Percentiles rank a stretch among this genome's conserved stretches.
Evolutionary conservation across 108 stramenopile genomes (phyloP).

Genomic region (Cyclotella sp.): DNA sequence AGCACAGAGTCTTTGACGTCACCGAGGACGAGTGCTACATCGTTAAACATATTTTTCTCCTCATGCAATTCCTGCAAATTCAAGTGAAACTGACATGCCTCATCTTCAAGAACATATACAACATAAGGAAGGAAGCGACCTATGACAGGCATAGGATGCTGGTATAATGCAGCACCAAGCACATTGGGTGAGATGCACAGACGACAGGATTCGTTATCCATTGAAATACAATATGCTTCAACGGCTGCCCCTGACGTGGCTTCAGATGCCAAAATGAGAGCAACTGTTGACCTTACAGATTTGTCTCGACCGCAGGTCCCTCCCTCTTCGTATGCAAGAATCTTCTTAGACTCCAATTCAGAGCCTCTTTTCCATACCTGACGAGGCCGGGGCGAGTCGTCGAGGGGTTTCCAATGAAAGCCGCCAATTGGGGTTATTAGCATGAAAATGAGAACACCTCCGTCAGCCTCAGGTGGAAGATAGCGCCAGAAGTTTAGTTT

Average conservation of each 20-base stretch:
- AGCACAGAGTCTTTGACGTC: conserved; percentile 57
- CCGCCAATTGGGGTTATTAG: conserved; percentile 90
- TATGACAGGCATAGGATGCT: conserved; percentile 34
- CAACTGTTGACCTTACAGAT: conserved; percentile 74
- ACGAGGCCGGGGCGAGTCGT: conserved; percentile 81
- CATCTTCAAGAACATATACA: conserved; percentile 48
- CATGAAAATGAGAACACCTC: conserved; percentile 79
- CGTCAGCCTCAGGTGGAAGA: conserved; percentile 83
- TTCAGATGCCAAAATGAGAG: conserved; percentile 71
- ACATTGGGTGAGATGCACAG: conserved; percentile 73
- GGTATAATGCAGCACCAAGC: conserved; percentile 78
- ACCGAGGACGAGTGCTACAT: conserved; percentile 50
- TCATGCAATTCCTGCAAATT: conserved; percentile 41
- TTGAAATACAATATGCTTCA: conserved; percentile 84
- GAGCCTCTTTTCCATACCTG: conserved; percentile 87
- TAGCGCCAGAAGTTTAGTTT: conserved; percentile 93
- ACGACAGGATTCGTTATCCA: conserved; percentile 69
- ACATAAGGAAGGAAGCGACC: conserved; percentile 70
- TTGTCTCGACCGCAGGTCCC: conserved; percentile 81
- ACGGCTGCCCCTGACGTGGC: conserved; percentile 57
- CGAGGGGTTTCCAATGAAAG: conserved; percentile 90
- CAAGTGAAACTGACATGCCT: conserved; percentile 50
- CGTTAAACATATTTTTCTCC: conserved; percentile 16
- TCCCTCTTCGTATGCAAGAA: conserved; percentile 89
- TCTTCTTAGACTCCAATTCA: conserved; percentile 87